Conservation (phyloP, 306 rosid species). For the Gleditsia sinensis region DNA sequence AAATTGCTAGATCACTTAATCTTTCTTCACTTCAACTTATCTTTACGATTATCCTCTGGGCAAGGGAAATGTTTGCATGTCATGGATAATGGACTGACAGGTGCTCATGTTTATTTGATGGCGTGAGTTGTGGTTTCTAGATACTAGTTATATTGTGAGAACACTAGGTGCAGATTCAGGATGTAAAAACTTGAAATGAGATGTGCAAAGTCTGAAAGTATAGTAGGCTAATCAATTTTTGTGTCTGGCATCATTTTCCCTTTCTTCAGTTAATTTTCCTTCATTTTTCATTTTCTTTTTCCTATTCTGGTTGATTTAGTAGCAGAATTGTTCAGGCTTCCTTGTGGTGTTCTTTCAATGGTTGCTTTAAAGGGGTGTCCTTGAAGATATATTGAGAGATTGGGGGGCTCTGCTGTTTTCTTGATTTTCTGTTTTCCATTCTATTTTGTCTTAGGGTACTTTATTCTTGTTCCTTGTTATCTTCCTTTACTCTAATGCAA, state of each 20-base stretch:
- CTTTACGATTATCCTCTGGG: background rate
- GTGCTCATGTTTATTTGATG: background rate
- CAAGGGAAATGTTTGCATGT: background rate
- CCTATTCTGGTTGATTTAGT: background rate
- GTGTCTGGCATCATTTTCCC: background rate
- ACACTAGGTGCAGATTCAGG: background rate
- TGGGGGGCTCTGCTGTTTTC: background rate
- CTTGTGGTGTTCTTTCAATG: background rate
- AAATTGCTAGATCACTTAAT: constrained; percentile 3
- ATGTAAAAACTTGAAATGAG: background rate
- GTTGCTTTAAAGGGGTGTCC: background rate
- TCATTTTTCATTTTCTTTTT: background rate
- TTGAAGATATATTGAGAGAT: background rate
- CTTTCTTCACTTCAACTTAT: background rate
- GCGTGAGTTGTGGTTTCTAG: background rate
- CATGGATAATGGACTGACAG: background rate
- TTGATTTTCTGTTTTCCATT: background rate
- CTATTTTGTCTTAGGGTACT: background rate
- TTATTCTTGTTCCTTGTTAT: background rate
- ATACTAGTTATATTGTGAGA: background rate
- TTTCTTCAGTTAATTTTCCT: background rate
- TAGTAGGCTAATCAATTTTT: background rate
- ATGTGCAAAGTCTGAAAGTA: background rate
- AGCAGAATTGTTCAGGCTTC: background rate
- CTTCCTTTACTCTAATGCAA: no score